These are phyloP conservation scores for Clarireedia hainanense DNA, from an alignment of 2,329 filamentous ascomycete species.

Conservation along the genomic window DNA sequence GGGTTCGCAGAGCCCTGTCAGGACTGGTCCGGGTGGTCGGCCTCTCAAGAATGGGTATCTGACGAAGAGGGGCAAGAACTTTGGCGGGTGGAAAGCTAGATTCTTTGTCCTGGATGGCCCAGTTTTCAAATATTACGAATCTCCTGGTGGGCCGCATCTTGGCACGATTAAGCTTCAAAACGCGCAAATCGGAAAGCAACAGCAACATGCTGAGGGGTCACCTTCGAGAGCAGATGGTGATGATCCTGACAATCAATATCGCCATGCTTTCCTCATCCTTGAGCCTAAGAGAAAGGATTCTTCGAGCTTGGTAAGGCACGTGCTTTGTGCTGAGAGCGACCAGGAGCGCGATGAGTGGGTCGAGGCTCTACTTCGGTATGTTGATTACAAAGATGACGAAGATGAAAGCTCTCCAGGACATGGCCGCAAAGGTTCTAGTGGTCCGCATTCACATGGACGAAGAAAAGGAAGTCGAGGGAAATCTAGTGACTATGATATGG, in stretches of 20 bases:
- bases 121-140: conserved; percentile 82
- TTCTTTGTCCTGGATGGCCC: conserved; percentile 64
- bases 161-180: conserved; percentile 88
- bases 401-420: conserved; percentile 45
- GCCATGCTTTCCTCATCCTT: conserved; percentile 89
- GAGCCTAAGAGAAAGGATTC: conserved; percentile 97
- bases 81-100: conserved; percentile 93
- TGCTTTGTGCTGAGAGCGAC: conserved; percentile 92
- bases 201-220: conserved; percentile 50
- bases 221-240: conserved; percentile 54
- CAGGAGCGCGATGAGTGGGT: conserved; percentile 91
- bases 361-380: conserved; percentile 79
- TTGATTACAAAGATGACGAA: conserved; percentile 61
- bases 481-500: conserved; percentile 32
- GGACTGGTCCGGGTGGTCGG: conserved; percentile 53
- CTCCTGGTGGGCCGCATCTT: conserved; percentile 79
- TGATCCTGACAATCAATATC: conserved; percentile 86
- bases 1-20: conserved; percentile 33
- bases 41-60: conserved; percentile 81
- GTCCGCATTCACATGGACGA: conserved; percentile 34
- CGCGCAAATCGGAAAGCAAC: conserved; percentile 91
- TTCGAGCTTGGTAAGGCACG: conserved; percentile 78
- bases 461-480: conserved; percentile 36
- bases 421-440: conserved; percentile 33
- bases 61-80: conserved; percentile 96